Evolutionary conservation across 1,284 basidiomycete species (phyloP).

Genomic region (Dichomitus squalens): DNA sequence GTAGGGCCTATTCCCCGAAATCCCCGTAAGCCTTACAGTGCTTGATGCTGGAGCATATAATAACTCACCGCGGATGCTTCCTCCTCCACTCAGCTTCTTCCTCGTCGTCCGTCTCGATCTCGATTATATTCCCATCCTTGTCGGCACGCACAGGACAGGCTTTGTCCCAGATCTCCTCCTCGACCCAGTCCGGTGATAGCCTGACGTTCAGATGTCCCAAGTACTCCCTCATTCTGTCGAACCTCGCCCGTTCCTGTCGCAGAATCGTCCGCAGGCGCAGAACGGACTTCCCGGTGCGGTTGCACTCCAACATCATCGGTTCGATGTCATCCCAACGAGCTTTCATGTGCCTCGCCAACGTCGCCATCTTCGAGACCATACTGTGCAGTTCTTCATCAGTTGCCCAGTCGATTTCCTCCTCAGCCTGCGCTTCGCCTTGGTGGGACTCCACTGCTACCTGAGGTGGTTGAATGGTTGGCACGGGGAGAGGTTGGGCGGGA

Average conservation of each 20-base stretch:
- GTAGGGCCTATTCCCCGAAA: neutral
- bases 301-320: neutral
- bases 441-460: neutral
- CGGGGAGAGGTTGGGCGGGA: too few relatives aligned
- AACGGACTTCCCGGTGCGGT: too few relatives aligned
- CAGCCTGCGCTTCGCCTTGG: neutral
- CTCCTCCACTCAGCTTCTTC: neutral
- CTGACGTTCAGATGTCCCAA: slow-evolving; percentile 4
- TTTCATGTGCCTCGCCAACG: neutral
- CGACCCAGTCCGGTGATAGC: slow-evolving; percentile 5
- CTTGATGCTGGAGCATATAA: too few relatives aligned
- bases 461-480: neutral
- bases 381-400: neutral
- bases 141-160: slow-evolving; percentile 2
- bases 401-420: neutral
- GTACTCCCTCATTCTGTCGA: slow-evolving; percentile 5
- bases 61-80: neutral
- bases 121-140: slow-evolving; percentile 4
- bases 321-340: neutral
- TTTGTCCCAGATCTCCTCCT: slow-evolving; percentile 9
- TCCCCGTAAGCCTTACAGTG: neutral
- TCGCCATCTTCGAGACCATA: slow-evolving; percentile 3
- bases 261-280: neutral
- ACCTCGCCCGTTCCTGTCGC: slow-evolving; percentile 5
- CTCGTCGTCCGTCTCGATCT: slow-evolving; percentile 12